Conservation (phyloP, 2,329 filamentous ascomycete genomes). For the Colletotrichum shisoi region DNA sequence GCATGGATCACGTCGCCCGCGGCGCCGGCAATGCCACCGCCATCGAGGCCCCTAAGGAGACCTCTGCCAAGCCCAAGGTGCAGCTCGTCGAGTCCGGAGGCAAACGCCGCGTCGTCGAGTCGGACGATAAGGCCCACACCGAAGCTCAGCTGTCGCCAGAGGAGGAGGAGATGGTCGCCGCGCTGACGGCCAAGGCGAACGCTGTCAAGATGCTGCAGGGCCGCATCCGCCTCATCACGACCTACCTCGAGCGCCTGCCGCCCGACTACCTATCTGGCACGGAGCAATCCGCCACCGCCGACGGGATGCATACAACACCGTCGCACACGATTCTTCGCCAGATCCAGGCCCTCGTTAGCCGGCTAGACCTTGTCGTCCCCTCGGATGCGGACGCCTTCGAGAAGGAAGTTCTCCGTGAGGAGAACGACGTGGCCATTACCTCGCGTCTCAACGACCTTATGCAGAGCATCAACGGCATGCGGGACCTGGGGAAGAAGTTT, state of each 20-base stretch:
- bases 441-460: constrained; percentile 78
- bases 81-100: constrained; percentile 58
- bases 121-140: constrained; percentile 43
- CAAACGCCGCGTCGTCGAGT: constrained; percentile 53
- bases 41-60: constrained; percentile 53
- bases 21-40: constrained; percentile 82
- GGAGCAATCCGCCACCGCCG: constrained; percentile 46
- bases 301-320: constrained; percentile 51
- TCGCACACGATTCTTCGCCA: constrained; percentile 83
- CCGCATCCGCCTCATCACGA: constrained; percentile 73
- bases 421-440: constrained; percentile 84
- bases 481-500: constrained; percentile 80
- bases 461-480: constrained; percentile 73
- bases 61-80: constrained; percentile 48
- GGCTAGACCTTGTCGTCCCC: constrained; percentile 82
- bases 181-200: constrained; percentile 86
- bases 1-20: constrained; percentile 89
- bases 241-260: constrained; percentile 79
- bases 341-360: constrained; percentile 83
- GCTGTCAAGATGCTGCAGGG: constrained; percentile 92
- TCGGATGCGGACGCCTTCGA: constrained; percentile 71
- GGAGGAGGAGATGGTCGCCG: constrained; percentile 68
- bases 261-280: constrained; percentile 66
- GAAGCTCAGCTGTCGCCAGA: constrained; percentile 59
- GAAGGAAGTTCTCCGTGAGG: constrained; percentile 75